phyloP scores from a whole-genome alignment of 148 eudicot species.

The Heliamphora exappendiculata region DNA sequence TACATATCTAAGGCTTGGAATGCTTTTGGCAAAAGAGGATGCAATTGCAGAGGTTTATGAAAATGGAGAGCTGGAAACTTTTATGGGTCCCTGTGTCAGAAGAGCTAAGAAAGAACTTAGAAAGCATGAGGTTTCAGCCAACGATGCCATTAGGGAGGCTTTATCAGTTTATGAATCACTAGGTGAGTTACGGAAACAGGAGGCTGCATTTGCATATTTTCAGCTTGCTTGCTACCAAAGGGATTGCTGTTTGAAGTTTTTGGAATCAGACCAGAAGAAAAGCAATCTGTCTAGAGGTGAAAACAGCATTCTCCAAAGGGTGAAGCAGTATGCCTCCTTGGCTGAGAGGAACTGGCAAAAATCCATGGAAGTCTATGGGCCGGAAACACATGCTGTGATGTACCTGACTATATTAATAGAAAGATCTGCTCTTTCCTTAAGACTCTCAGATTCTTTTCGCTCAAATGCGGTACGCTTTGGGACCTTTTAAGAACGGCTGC shows the following conservation, averaged over 20 bases:
- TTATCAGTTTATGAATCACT: constrained; percentile 70
- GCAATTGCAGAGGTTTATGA: constrained; percentile 57
- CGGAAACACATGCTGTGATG: constrained; percentile 66
- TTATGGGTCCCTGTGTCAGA: constrained; percentile 17
- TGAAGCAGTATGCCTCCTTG: constrained; percentile 71
- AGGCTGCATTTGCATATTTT: constrained; percentile 89
- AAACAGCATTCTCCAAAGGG: constrained; percentile 47
- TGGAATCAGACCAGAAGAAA: constrained; percentile 40
- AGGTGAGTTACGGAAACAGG: constrained; percentile 83
- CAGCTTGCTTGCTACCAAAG: constrained; percentile 87
- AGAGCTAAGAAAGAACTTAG: constrained; percentile 43
- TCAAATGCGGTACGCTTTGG: constrained; percentile 48
- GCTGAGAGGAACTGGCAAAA: constrained; percentile 97
- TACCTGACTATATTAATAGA: constrained; percentile 59
- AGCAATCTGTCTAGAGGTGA: constrained; percentile 39
- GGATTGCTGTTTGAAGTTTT: constrained; percentile 68
- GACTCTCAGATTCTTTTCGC: constrained; percentile 47
- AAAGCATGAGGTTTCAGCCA: constrained; percentile 73
- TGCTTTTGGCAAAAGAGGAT: constrained; percentile 78
- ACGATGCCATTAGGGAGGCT: constrained; percentile 90
- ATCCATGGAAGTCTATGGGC: constrained; percentile 66
- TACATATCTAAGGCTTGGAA: constrained; percentile 90
- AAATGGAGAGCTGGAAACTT: constrained; percentile 41
- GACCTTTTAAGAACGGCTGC: constrained; percentile 2
- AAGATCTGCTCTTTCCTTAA: constrained; percentile 48